These are phyloP conservation scores for Chaetomiaceae sp. DNA, from an alignment of 2,329 filamentous ascomycete genomes.

Conservation along the genomic window DNA sequence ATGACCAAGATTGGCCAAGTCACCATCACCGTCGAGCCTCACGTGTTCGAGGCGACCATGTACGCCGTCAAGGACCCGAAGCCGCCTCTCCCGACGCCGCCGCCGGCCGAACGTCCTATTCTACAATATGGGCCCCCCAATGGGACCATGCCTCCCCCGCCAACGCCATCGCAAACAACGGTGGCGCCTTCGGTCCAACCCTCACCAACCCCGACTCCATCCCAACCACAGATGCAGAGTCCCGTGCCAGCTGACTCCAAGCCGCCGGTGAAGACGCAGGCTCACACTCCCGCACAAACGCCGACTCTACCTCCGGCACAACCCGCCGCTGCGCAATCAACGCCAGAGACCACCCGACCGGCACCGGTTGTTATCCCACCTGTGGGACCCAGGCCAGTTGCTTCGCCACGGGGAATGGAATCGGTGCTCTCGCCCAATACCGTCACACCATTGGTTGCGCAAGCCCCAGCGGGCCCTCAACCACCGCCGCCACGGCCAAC, in stretches of 20 bases:
- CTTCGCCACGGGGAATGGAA: slow-evolving; percentile 29
- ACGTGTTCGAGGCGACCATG: slow-evolving; percentile 70
- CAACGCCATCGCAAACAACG: slow-evolving; percentile 33
- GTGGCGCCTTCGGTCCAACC: slow-evolving; percentile 22
- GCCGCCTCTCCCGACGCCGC: slow-evolving; percentile 36
- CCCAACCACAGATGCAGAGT: slow-evolving; percentile 5
- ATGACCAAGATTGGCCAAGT: slow-evolving; percentile 69
- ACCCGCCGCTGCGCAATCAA: background rate
- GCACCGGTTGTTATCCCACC: slow-evolving; percentile 3
- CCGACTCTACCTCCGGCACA: slow-evolving; percentile 8
- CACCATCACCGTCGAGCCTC: slow-evolving; percentile 71
- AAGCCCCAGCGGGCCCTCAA: slow-evolving; percentile 1
- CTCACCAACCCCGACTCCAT: slow-evolving; percentile 19
- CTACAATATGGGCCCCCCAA: slow-evolving; percentile 61
- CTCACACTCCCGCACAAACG: slow-evolving; percentile 9
- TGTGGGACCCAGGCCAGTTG: slow-evolving; percentile 15
- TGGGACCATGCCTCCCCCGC: slow-evolving; percentile 52
- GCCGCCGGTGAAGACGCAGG: background rate
- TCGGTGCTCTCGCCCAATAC: slow-evolving; percentile 23
- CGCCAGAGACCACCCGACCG: slow-evolving; percentile 4
- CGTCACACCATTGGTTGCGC: slow-evolving; percentile 12
- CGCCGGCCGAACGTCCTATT: slow-evolving; percentile 44
- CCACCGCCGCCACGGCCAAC: slow-evolving; percentile 23
- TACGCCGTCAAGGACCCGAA: slow-evolving; percentile 64
- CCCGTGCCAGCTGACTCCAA: no score